A percentile compares a stretch with the other conserved stretches of the same genome.
Evolutionary conservation across 805 yeast genomes (phyloP).

Genomic region (Torulaspora quercuum): DNA sequence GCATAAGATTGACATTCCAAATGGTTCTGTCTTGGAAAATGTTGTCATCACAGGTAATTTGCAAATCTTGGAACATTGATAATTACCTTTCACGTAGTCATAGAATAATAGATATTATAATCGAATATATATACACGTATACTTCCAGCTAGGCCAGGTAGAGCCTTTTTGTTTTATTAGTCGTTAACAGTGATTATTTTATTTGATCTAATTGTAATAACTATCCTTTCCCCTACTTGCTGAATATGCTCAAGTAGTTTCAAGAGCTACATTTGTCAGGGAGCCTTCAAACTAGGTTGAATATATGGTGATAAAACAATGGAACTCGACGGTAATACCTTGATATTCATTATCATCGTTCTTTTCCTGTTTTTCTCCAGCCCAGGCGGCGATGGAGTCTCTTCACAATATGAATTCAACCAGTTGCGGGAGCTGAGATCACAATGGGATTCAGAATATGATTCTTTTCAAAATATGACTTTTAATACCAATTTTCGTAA

Average conservation of each 20-base stretch:
- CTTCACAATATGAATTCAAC: constrained; percentile 38
- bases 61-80: constrained; percentile 83
- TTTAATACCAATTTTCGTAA: constrained; percentile 60
- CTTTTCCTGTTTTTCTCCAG: constrained; percentile 34
- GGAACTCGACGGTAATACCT: constrained; percentile 36
- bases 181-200: constrained; percentile 1
- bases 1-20: constrained; percentile 94
- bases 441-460: constrained; percentile 36
- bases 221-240: no score
- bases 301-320: constrained; percentile 17
- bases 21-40: constrained; percentile 90
- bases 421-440: constrained; percentile 41
- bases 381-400: constrained; percentile 36
- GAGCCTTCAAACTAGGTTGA: neutral
- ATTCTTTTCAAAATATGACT: constrained; percentile 40
- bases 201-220: neutral
- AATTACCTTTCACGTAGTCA: no score
- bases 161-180: no score
- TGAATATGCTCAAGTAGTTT: no score
- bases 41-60: constrained; percentile 96
- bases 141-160: no score
- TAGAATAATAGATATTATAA: no score
- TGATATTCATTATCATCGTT: constrained; percentile 30
- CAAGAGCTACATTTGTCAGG: no score
- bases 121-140: no score